Base-by-base conservation (phyloP, 768 basidiomycete species). In the Leccinum subgranulosum region DNA sequence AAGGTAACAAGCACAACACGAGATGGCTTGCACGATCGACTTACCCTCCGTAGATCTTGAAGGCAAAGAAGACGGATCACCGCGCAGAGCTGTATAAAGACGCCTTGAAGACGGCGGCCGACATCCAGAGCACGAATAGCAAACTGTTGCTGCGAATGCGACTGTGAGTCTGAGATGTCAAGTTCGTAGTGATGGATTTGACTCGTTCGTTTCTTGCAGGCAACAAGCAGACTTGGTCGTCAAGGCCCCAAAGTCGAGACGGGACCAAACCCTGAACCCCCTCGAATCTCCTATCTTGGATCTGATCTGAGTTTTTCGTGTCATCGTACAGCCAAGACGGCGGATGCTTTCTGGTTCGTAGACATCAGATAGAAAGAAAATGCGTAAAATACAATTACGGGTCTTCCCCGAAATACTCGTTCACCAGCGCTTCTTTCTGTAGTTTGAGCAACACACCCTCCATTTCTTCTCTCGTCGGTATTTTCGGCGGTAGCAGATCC, bases 131-230 rank as follows among this genome's bases (percentile, higher is more conserved):
- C 11, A 79, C 85, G 34, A 93, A 93, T 61, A 76, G 86, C 59
- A 92, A 92, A 70, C 74, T 94, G 19, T 72, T 94, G n/a, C 73
- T 94, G 54, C 80, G 92, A 25, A 90, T 95, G 87, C 79, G 83
- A 61, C 69, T 96, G 93, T 94, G 62, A 68, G 90, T 77, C 29
- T 14, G 14, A 19, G 11, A 21, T 21, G 15, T 8, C 4, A 36
- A 19, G 19, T 56, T 48, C 7, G 46, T 36, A 8, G 9, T 21
- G n/a, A 23, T 27, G 4, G 3, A 12, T 28, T 27, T 28, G 36
- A 51, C 28, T n/a, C 0, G 19, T n/a, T 43, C 17, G n/a, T 29
- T 34, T 27, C 6, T 8, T 53, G 11, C 56, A 92, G 92, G 56
- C 86, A 92, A 76, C 90, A 92, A 76, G 86, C 88, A 9, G 92